A percentile compares a stretch with the other conserved stretches of the same genome.
These are phyloP conservation scores for Phaeophleospora eucalypticola DNA, from an alignment of 2,329 filamentous ascomycete species.

Conservation along the genomic window DNA sequence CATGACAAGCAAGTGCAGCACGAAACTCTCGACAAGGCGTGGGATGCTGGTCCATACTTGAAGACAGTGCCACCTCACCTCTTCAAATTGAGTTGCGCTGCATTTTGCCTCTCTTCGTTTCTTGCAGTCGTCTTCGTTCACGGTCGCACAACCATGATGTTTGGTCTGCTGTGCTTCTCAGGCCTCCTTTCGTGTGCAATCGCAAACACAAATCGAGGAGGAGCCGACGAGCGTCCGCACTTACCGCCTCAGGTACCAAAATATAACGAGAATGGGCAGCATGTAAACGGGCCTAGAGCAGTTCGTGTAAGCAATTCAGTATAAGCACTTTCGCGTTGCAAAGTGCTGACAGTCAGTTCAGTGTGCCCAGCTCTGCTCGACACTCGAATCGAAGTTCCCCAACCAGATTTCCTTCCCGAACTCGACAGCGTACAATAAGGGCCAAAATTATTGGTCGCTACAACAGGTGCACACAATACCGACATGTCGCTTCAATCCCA, in stretches of 20 bases:
- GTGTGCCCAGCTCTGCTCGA: neutral
- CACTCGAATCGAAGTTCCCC: neutral
- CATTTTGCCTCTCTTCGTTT: neutral
- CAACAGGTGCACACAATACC: constrained; percentile 5
- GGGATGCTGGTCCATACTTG: no score
- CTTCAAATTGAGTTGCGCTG: no score
- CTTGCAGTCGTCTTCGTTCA: neutral
- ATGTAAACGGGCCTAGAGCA: no score
- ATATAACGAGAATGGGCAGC: no score
- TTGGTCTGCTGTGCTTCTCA: neutral
- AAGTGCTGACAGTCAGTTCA: no score
- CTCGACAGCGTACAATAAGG: neutral
- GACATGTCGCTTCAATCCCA: constrained; percentile 5
- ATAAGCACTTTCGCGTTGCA: no score
- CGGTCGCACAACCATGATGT: neutral
- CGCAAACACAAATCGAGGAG: no score
- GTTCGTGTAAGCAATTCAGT: neutral
- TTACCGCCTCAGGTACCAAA: no score
- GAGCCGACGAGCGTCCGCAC: no score
- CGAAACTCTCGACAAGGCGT: no score
- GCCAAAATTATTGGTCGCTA: constrained; percentile 9
- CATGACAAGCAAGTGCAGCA: no score
- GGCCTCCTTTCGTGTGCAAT: neutral
- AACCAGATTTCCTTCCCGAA: neutral
- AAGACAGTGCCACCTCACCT: no score